Evolutionary conservation across 1,284 basidiomycete species (phyloP), one percentile per base, ranked within the genome.

Genomic region (Chalciporus sp.): DNA sequence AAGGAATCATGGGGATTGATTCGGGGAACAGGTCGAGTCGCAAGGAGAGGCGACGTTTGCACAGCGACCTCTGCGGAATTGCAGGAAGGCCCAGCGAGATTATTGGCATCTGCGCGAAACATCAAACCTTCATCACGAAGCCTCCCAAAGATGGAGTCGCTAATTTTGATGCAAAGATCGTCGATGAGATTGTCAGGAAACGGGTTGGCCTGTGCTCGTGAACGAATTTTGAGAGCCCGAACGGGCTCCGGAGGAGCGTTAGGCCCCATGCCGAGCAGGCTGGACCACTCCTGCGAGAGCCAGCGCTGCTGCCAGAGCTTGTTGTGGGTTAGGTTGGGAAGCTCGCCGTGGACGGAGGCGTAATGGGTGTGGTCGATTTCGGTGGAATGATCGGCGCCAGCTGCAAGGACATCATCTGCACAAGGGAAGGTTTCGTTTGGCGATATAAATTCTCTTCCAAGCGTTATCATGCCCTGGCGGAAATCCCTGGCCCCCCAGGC

Each of bases 301-400:
- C 49, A 59, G 9, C 53, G 40, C 16, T 57, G 49, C 14, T 19
- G 46, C 10, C 37, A 26, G 16, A 59, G 2, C 14, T 5, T 26
- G 26, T 33, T 57, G 20, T 20, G 17, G 1, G 47, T 49, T 14
- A 58, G 40, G 2, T 16, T 28, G 7, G 56, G 55, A 2, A 44
- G 2, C 0, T 17, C 35, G 5, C 56, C 55, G 0, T 50, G 47
- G 26, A 52, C 26, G 0, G 47, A 3, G 0, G 53, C 49, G 9
- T 59, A 59, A 16, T 57, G 49, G 0, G 49, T 0, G 1, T 31
- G 20, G 14, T 63, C 58, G 0, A 53, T 27, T 1, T 43, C 11
- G 0, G 35, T 49, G 1, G 50, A 63, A 19, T 61, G 58, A 8
- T 61, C 61, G 0, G 58, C 47, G 7, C 54, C 49, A 35, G 61